Percentiles rank a stretch among this genome's conserved stretches.
phyloP scores from a whole-genome alignment of 345 rosid species.

The Brassica nigra region DNA sequence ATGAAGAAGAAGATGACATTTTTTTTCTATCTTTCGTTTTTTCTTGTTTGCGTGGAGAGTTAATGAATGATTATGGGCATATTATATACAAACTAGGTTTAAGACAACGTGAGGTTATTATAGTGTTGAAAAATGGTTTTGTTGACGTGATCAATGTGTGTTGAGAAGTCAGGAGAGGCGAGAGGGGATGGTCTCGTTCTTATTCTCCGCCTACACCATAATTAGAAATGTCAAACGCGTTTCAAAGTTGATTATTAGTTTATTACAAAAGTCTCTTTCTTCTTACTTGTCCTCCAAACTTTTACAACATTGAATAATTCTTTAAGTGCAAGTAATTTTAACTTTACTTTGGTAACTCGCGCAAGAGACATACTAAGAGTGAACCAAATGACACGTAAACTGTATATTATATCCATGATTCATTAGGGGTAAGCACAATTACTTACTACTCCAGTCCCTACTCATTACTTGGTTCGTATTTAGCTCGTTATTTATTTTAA shows the following conservation, averaged over 20 bases:
- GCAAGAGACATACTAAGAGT: neutral
- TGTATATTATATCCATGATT: neutral
- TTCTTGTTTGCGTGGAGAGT: neutral
- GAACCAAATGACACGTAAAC: neutral
- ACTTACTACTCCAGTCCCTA: too few relatives aligned
- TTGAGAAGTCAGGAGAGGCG: slow-evolving; percentile 20
- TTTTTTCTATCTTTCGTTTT: neutral
- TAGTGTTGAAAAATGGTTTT: slow-evolving; percentile 11
- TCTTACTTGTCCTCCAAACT: neutral
- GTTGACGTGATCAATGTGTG: slow-evolving; percentile 22
- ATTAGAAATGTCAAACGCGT: neutral
- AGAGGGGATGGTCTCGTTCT: neutral
- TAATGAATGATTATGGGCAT: neutral
- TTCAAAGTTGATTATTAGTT: neutral
- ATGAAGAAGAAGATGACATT: slow-evolving; percentile 31
- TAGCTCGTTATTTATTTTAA: too few relatives aligned
- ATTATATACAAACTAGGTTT: neutral
- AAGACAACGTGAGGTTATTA: slow-evolving; percentile 4
- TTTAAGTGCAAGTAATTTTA: neutral
- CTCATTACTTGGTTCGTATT: too few relatives aligned
- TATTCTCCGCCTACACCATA: slow-evolving; percentile 1
- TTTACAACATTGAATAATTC: neutral
- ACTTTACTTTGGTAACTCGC: neutral
- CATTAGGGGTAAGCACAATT: too few relatives aligned
- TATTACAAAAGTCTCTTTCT: neutral